Evolutionary conservation across 2,329 filamentous ascomycete species (phyloP).

Genomic region (Ophiostoma novo-ulmi): DNA sequence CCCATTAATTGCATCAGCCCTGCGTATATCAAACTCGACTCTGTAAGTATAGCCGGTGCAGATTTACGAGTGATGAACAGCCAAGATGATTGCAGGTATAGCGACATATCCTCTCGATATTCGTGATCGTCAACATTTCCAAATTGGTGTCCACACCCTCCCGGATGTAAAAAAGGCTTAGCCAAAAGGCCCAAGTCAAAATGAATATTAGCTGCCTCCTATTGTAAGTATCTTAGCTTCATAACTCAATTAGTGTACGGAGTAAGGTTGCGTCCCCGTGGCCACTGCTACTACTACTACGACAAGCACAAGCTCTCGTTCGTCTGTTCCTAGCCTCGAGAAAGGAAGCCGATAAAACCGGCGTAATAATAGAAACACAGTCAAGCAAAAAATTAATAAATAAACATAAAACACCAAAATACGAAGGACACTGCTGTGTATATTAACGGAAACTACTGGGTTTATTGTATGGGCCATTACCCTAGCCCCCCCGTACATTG

Average conservation of each 20-base stretch:
- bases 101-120: background rate
- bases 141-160: background rate
- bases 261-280: background rate
- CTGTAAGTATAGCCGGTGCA: background rate
- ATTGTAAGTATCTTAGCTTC: background rate
- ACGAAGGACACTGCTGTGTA: background rate
- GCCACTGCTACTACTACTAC: background rate
- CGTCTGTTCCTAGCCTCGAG: background rate
- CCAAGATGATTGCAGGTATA: background rate
- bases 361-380: conserved; percentile 4
- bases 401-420: background rate
- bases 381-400: background rate
- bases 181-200: background rate
- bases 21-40: background rate
- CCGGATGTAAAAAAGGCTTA: background rate
- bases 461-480: background rate
- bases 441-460: background rate
- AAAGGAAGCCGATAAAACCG: conserved; percentile 15
- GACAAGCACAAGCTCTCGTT: background rate
- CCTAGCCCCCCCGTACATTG: background rate
- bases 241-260: background rate
- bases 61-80: background rate
- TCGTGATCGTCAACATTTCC: background rate
- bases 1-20: background rate
- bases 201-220: background rate